A percentile compares a stretch with the other conserved stretches of the same genome.
phyloP scores from a whole-genome alignment of 1,139 yeast genomes.

The Yamadazyma sp. region DNA sequence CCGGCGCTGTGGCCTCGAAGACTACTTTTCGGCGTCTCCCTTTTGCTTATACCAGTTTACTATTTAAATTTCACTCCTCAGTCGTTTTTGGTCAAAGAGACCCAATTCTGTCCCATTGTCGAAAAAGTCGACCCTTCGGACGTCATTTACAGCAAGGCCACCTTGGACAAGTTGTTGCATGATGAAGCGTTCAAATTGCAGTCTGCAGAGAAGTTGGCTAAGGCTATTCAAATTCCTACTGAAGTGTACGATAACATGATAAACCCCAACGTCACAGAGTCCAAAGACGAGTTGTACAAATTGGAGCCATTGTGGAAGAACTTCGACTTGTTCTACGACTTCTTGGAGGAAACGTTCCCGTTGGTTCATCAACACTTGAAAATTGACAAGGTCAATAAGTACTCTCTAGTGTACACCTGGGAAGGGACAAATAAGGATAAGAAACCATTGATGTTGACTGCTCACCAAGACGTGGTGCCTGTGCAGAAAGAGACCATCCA shows the following conservation, averaged over 20 bases:
- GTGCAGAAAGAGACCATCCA: slow-evolving; percentile 39
- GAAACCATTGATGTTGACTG: slow-evolving; percentile 45
- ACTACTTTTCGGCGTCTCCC: neutral
- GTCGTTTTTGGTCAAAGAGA: neutral
- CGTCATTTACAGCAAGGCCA: slow-evolving; percentile 22
- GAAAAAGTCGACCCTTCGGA: slow-evolving; percentile 29
- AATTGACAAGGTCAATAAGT: slow-evolving; percentile 31
- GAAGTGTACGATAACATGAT: slow-evolving; percentile 54
- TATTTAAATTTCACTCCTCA: neutral
- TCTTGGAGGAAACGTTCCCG: slow-evolving; percentile 31
- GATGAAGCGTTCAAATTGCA: slow-evolving; percentile 39
- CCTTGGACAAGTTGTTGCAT: slow-evolving; percentile 28
- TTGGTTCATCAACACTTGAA: slow-evolving; percentile 30
- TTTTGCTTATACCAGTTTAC: neutral
- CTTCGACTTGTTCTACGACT: slow-evolving; percentile 30
- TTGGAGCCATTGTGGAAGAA: slow-evolving; percentile 32
- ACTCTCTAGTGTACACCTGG: slow-evolving; percentile 39
- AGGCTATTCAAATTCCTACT: slow-evolving; percentile 63
- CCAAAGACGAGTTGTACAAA: slow-evolving; percentile 25
- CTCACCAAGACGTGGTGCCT: slow-evolving; percentile 54
- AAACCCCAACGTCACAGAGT: slow-evolving; percentile 24
- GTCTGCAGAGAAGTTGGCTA: slow-evolving; percentile 46
- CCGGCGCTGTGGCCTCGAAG: neutral
- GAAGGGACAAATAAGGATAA: slow-evolving; percentile 24
- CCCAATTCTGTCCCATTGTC: slow-evolving; percentile 32